Percentiles rank a stretch among this genome's conserved stretches.
Conservation (phyloP, 2,329 filamentous ascomycete genomes). For the Monilinia fructigena region DNA sequence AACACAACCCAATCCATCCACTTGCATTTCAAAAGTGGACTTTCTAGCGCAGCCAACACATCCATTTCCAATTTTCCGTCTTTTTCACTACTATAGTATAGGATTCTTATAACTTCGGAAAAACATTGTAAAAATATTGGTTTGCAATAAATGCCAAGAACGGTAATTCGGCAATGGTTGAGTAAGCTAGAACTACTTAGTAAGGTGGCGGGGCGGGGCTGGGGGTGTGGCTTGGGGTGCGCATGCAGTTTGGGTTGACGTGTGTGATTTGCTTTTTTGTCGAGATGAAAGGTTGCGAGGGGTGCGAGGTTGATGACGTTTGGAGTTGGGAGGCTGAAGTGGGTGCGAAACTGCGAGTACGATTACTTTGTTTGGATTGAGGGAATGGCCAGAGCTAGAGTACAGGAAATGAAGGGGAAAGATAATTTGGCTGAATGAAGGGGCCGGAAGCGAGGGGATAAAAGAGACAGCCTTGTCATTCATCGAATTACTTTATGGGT, state of each 20-base stretch:
- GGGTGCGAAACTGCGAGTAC: too few relatives aligned
- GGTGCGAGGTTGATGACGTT: slow-evolving; percentile 5
- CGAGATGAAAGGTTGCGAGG: neutral
- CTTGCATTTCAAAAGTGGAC: neutral
- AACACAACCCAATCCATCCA: neutral
- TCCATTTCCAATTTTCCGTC: neutral
- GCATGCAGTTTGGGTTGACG: too few relatives aligned
- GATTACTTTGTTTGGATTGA: neutral
- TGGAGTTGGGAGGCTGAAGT: too few relatives aligned
- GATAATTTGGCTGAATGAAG: neutral
- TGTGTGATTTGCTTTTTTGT: neutral
- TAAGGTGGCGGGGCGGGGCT: slow-evolving; percentile 6
- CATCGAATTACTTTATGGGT: neutral
- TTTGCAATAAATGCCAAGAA: neutral
- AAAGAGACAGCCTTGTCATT: neutral
- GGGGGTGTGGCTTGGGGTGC: slow-evolving; percentile 9
- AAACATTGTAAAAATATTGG: too few relatives aligned
- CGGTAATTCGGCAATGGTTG: slow-evolving; percentile 13
- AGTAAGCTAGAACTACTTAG: too few relatives aligned
- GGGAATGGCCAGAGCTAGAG: neutral
- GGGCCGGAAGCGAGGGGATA: slow-evolving; percentile 13
- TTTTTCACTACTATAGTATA: too few relatives aligned
- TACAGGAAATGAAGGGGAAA: neutral
- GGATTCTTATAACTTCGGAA: too few relatives aligned
- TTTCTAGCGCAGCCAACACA: neutral